Base-by-base conservation (phyloP, 441 rosid genomes). In the Arabidopsis lyrata region DNA sequence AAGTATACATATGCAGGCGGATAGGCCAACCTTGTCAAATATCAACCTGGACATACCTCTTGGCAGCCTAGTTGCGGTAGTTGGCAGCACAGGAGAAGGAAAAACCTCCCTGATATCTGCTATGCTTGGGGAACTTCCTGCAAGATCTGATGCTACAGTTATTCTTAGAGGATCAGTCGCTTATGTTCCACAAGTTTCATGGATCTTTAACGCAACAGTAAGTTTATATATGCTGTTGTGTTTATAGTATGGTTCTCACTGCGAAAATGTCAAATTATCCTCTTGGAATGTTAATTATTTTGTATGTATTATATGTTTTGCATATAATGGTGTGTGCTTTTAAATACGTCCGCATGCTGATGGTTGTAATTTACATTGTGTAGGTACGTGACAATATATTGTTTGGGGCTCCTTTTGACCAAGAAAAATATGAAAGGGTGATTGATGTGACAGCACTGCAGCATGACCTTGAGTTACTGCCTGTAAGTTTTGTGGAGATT, bases 171-270 rank as follows among this genome's bases (percentile, higher is more conserved):
- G 99, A 81, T 80, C 83, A 1, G 96, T 89, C 39, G 92, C 98
- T 72, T 95, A 95, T 88, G 97, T 90, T 80, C 96, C 99, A 78
- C 99, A 95, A 84, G 88, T 92, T 79, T 95, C 98, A n/a, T 95
- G 98, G 97, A 95, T 95, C 81, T 95, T 95, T 76, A 95, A 92
- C 84, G 99, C 96, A 42, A 90, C 99, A 52, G 99, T 95, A 83
- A 70, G 91, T 83, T 75, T 35, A 65, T 12, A 5, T 67, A 45
- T 83, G 69, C 53, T 75, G 75, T 24, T 76, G 39, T 72, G 35
- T 64, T 56, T 45, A 50, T 61, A 34, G 52, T 59, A 62, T 71
- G 64, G 31, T 59, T 74, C 20, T 67, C 32, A 27, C 45, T 48
- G 66, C 22, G 38, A 48, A 34, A 62, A 13, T 71, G 14, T 65